Base-by-base conservation (phyloP, 352 stramenopile genomes). In the Globisporangium alternatum region DNA sequence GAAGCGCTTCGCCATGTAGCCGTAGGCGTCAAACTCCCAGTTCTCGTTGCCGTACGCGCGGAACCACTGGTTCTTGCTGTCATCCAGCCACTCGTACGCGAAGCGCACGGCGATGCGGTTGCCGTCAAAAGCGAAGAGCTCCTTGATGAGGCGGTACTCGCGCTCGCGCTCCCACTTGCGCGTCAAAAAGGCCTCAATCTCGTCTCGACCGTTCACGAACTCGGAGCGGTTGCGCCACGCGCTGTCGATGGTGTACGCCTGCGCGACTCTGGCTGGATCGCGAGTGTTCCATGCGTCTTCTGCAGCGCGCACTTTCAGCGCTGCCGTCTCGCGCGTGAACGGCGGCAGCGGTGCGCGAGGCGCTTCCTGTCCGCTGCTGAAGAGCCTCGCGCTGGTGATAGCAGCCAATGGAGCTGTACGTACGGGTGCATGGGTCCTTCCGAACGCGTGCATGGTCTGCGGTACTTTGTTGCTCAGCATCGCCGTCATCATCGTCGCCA, bases 231-330 rank as follows among this genome's bases (percentile, higher is more conserved):
- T 97, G 65, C 90, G 80, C 89, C 90, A 97, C 56, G 59, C 63
- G 48, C 83, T 96, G 77, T 95, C 83, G 5, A 57, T 45, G 0
- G 84, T 91, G 76, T 97, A 97, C 21, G 87, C 90, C 52, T 90
- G 75, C 31, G 81, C 80, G n/a, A 97, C 89, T 12, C 70, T 70
- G 5, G 70, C 57, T 3, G 89, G 81, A 21, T 97, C 84, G 5
- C 83, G 72, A 6, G 75, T 81, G 77, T 97, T 97, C 90, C 90
- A 97, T 28, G 84, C 90, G 65, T 97, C 88, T 51, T 97, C 90
- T 0, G 90, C 90, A 2, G 80, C 78, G 15, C 88, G 86, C 37
- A 95, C 87, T 70, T 97, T 97, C 3, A 88, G 2, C 1, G 77
- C 65, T 5, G 90, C 89, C 0, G 74, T 88, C 69, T 95, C 89